phyloP scores from a whole-genome alignment of 2,329 filamentous ascomycete species.

The Sporothrix variecibatus region DNA sequence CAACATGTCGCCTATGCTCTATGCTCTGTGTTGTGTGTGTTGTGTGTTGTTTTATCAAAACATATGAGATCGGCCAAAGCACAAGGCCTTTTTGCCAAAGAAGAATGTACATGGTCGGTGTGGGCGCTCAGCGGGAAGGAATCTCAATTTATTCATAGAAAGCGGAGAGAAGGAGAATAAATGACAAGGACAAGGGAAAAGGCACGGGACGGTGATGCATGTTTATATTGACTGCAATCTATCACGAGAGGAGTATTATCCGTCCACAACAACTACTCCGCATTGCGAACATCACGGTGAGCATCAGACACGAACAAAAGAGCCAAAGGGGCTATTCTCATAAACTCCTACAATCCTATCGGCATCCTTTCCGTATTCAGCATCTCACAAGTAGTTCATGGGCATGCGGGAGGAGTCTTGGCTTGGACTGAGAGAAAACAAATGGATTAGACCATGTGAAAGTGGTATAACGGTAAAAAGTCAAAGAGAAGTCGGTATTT shows the following conservation, averaged over 20 bases:
- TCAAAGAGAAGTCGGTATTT: too few species aligned
- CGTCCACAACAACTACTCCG: not conserved
- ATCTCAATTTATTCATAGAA: not conserved
- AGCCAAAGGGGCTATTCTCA: not conserved
- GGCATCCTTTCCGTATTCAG: not conserved
- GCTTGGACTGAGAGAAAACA: not conserved
- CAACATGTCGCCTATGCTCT: not conserved
- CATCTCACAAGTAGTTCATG: not conserved
- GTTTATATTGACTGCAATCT: not conserved
- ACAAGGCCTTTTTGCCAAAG: conserved; percentile 1
- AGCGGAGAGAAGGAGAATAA: not conserved
- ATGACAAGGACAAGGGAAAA: not conserved
- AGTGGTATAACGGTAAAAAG: too few species aligned
- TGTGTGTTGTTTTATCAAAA: not conserved
- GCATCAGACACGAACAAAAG: not conserved
- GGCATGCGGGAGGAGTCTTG: not conserved
- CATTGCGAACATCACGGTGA: not conserved
- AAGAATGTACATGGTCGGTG: not conserved
- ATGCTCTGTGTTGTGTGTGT: not conserved
- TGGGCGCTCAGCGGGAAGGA: not conserved
- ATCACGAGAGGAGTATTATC: not conserved
- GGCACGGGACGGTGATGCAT: conserved; percentile 2
- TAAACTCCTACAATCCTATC: not conserved
- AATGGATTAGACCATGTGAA: too few species aligned
- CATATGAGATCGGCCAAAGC: not conserved